Evolutionary conservation across 441 rosid genomes (phyloP), one percentile per base, ranked within the genome.

Genomic region (Populus tomentosa): DNA sequence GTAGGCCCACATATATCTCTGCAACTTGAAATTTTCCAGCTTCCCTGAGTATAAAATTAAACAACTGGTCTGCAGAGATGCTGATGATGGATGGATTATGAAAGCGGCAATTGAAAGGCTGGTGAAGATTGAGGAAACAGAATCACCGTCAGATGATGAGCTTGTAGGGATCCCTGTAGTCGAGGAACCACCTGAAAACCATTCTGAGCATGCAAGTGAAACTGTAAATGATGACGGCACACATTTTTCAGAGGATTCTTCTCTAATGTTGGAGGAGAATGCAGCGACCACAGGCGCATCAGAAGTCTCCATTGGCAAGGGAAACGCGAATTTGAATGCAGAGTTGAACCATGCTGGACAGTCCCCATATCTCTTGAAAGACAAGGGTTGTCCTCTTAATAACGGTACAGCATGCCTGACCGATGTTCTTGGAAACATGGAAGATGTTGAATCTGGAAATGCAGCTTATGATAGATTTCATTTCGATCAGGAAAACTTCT

Each of bases 101-200:
- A 75, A 61, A 46, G 89, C 84, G 10, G 89, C 89, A 42, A 72
- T 64, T 38, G 76, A 83, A 73, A 86, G 70, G 84, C 80, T 88
- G 71, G 68, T 85, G 46, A 84, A 79, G 80, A 80, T 85, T 1
- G 82, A 83, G 79, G 78, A 77, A 79, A 76, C 16, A 32, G 75
- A 73, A 67, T 70, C 53, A 56, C 73, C 21, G 69, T 69, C 59
- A 30, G 30, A 78, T 40, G 79, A 69, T 53, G 74, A 69, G 56
- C 71, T 38, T n/a, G 79, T 11, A 24, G 75, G 10, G 66, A 62
- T 23, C 50, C 1, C 14, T 35, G 81, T 71, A 71, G 84, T n/a
- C n/a, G n/a, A 72, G 62, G 85, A 81, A 66, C 71, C 62, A 21
- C 73, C 28, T 11, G 82, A 82, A 74, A 50, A 13, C 65, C 81